Evolutionary conservation across 371 early-diverging fungal species (phyloP).

Genomic region (Mortierella sp.): DNA sequence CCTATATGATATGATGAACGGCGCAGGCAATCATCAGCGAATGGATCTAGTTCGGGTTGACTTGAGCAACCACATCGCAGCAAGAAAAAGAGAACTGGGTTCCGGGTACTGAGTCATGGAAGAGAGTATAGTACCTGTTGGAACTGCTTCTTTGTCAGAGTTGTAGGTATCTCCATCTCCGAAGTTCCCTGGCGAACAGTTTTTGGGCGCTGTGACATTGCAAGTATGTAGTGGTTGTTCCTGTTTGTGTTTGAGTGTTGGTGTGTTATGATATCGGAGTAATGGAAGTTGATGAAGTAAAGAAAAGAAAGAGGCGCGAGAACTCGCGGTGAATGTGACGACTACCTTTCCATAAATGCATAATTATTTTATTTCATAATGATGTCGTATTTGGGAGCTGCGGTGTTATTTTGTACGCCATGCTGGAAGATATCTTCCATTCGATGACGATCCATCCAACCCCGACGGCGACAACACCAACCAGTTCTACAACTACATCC

Average conservation of each 20-base stretch:
- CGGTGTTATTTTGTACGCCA: too few species aligned
- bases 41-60: not conserved
- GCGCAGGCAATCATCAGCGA: not conserved
- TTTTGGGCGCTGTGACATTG: slow-evolving; percentile 53
- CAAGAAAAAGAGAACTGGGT: not conserved
- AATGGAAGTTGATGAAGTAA: not conserved
- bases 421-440: too few species aligned
- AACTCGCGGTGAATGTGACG: too few species aligned
- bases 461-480: too few species aligned
- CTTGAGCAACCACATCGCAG: not conserved
- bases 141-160: slow-evolving; percentile 50
- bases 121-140: slow-evolving; percentile 30
- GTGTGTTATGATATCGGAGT: not conserved
- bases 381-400: too few species aligned
- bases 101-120: not conserved
- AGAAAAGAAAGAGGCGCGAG: not conserved
- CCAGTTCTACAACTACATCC: too few species aligned
- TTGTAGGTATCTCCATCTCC: slow-evolving; percentile 49
- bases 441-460: too few species aligned
- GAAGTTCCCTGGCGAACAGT: slow-evolving; percentile 33
- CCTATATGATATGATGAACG: slow-evolving; percentile 10
- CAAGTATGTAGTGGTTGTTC: not conserved
- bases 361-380: too few species aligned
- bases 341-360: too few species aligned
- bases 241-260: not conserved